Conservation (phyloP, 352 stramenopile species). For the Pythium dissimile region DNA sequence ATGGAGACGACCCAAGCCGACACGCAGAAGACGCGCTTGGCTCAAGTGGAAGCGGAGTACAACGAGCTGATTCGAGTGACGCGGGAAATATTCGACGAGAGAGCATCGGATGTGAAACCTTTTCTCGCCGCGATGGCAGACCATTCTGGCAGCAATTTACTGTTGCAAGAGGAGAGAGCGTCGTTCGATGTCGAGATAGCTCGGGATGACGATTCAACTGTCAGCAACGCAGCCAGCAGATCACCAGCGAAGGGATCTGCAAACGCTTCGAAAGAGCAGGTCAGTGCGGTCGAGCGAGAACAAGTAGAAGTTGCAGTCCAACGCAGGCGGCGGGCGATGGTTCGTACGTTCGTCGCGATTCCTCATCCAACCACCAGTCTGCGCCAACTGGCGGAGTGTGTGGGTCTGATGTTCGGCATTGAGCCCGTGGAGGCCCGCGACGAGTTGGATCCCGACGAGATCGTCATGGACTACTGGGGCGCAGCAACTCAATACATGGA, state of each 20-base stretch:
- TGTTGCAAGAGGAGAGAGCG: not conserved
- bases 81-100: constrained; percentile 25
- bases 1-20: constrained; percentile 35
- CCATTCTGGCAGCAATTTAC: not conserved
- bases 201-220: no score
- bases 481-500: constrained; percentile 32
- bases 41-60: constrained; percentile 49
- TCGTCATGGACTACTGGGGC: constrained; percentile 75
- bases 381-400: constrained; percentile 60
- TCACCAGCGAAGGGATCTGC: not conserved
- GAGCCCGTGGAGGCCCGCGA: constrained; percentile 52
- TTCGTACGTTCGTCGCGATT: constrained; percentile 39
- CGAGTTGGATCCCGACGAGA: constrained; percentile 67
- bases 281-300: not conserved
- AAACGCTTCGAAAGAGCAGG: not conserved
- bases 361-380: constrained; percentile 43
- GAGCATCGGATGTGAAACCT: constrained; percentile 20
- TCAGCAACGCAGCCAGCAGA: no score
- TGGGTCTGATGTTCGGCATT: constrained; percentile 64
- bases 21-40: constrained; percentile 36
- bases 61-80: constrained; percentile 40
- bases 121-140: constrained; percentile 32
- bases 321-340: constrained; percentile 18
- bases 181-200: no score
- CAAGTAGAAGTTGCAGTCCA: not conserved